Conservation (phyloP, 176 grass and related monocot species). For the Eragrostis curvula region DNA sequence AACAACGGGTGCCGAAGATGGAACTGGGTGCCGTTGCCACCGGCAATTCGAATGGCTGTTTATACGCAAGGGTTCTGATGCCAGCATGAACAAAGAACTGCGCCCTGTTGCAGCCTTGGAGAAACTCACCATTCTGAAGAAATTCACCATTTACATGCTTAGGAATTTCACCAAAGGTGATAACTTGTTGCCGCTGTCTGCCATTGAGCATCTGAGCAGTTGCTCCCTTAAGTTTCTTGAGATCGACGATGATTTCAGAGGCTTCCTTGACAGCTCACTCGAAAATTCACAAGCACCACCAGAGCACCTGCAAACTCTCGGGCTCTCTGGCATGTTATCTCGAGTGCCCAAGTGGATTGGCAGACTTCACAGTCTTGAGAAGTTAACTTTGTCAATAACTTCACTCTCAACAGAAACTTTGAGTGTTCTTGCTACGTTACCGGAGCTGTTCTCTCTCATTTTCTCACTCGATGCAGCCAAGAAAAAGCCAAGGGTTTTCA, state of each 20-base stretch:
- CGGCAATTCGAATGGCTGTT: no score
- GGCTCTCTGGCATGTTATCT: constrained; percentile 13
- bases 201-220: constrained; percentile 37
- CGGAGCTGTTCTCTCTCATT: constrained; percentile 13
- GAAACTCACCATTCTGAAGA: constrained; percentile 28
- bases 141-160: neutral
- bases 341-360: neutral
- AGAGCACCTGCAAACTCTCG: neutral
- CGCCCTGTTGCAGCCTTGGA: neutral
- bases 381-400: constrained; percentile 18
- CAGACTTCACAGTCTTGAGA: neutral
- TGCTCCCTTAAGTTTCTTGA: constrained; percentile 33
- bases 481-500: no score
- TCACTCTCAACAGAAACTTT: neutral
- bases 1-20: no score
- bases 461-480: neutral
- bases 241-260: constrained; percentile 20
- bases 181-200: neutral
- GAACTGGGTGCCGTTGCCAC: no score
- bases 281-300: constrained; percentile 7
- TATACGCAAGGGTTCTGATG: no score
- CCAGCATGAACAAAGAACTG: neutral
- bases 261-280: neutral
- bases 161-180: no score
- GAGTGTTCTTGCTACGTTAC: neutral